These are phyloP conservation scores for Nannochloris sp. DNA, from an alignment of 139 green algal species.

Conservation along the genomic window DNA sequence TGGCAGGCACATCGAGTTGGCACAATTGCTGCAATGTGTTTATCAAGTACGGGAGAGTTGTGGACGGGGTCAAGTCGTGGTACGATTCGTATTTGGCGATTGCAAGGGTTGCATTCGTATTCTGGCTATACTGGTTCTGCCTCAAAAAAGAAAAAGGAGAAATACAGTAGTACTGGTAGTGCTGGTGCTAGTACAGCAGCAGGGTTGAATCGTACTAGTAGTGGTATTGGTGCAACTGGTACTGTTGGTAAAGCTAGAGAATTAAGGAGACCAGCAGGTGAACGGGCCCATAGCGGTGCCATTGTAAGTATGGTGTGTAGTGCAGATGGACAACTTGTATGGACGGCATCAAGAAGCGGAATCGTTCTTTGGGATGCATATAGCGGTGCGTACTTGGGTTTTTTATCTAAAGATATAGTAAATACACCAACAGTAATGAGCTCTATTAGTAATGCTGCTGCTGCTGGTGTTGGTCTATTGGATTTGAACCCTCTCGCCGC, in stretches of 20 bases:
- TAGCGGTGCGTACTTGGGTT: slow-evolving; percentile 30
- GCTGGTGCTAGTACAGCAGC: no score
- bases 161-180: no score
- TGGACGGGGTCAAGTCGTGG: slow-evolving; percentile 55
- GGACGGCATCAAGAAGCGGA: slow-evolving; percentile 34
- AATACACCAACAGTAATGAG: no score
- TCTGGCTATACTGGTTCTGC: no score
- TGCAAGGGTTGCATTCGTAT: no score
- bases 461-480: no score
- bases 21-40: slow-evolving; percentile 32
- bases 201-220: no score
- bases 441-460: no score
- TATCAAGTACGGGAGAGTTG: slow-evolving; percentile 48
- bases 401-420: no score
- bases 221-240: background rate
- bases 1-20: slow-evolving; percentile 33
- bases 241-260: slow-evolving; percentile 14
- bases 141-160: background rate
- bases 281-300: slow-evolving; percentile 19
- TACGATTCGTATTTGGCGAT: slow-evolving; percentile 39
- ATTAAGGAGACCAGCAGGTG: slow-evolving; percentile 27
- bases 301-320: slow-evolving; percentile 21
- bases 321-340: slow-evolving; percentile 46
- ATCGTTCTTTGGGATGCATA: slow-evolving; percentile 54
- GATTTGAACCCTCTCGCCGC: no score